These are phyloP conservation scores for Lactifluus piperatus DNA, from an alignment of 768 basidiomycete genomes.

Conservation along the genomic window DNA sequence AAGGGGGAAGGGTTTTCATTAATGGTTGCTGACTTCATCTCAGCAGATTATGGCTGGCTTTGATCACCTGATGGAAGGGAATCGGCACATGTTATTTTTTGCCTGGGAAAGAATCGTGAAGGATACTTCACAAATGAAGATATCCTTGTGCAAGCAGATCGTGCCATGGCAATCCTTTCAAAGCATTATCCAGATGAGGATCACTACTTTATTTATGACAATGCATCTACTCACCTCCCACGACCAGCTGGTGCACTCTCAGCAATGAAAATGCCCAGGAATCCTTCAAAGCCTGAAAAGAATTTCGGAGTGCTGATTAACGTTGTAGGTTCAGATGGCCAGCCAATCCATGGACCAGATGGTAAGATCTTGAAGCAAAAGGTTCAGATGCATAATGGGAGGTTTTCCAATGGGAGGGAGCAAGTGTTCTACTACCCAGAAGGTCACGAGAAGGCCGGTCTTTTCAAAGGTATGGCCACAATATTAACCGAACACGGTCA, in stretches of 20 bases:
- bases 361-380: not conserved
- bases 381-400: not conserved
- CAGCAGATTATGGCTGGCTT: too few species aligned
- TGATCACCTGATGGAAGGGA: not conserved
- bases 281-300: not conserved
- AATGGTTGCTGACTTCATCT: too few species aligned
- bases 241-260: not conserved
- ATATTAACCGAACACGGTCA: not conserved
- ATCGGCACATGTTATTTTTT: too few species aligned
- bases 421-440: not conserved
- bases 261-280: not conserved
- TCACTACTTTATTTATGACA: too few species aligned
- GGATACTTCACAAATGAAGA: not conserved
- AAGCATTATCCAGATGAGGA: not conserved
- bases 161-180: not conserved
- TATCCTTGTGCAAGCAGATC: too few species aligned
- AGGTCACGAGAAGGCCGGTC: not conserved
- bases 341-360: not conserved
- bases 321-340: not conserved
- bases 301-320: not conserved
- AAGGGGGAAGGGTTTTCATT: too few species aligned
- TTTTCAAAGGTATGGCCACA: not conserved
- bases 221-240: too few species aligned
- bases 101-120: too few species aligned
- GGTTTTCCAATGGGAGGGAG: not conserved